Base-by-base conservation (phyloP, 805 yeast genomes). In the Ogataea polymorpha region DNA sequence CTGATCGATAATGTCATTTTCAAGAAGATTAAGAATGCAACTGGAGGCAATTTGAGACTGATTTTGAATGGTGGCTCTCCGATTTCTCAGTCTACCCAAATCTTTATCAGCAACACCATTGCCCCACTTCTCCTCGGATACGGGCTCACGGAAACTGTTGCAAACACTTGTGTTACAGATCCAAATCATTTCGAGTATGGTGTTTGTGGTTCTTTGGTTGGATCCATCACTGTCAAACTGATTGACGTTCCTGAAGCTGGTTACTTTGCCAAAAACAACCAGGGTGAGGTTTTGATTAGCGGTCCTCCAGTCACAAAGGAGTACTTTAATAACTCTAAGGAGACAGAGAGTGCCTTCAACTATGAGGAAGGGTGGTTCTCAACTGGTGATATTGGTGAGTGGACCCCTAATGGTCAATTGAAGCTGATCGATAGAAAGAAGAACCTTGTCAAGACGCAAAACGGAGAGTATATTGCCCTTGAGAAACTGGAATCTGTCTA, bases 401-500 rank as follows among this genome's bases (percentile, higher is more conserved):
- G 96, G 95, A 75, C 90, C 31, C 46, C 79, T 20, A 74, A 72
- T 50, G 98, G 98, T 51, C 82, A 79, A 43, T 72, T 93, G 59
- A 79, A 75, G 60, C 72, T 93, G 46, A 86, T 93, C 62, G 99
- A 93, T 69, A 85, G 99, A 63, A 86, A 80, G 73, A 93, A 93
- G 80, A 93, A 93, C 65, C 74, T 93, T 66, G 95, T 93, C 55
- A 93, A 93, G 75, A 93, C 99, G 14, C 74, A 78, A 57, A 91
- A 93, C 63, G 99, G 99, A 68, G 99, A 93, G 71, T 93, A 93
- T 67, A 87, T 93, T 64, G 99, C 99, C 4, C 75, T 93, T 57
- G 99, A 93, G 68, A 90, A 90, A 67, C 71, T 93, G 51, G 99
- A 93, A 69, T 76, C 96, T 9, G 73, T 86, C 36, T 93, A 93